Percentiles rank a stretch among this genome's conserved stretches.
These are phyloP conservation scores for Kingdonia uniflora DNA, from an alignment of 164 flowering plant species.

Conservation along the genomic window DNA sequence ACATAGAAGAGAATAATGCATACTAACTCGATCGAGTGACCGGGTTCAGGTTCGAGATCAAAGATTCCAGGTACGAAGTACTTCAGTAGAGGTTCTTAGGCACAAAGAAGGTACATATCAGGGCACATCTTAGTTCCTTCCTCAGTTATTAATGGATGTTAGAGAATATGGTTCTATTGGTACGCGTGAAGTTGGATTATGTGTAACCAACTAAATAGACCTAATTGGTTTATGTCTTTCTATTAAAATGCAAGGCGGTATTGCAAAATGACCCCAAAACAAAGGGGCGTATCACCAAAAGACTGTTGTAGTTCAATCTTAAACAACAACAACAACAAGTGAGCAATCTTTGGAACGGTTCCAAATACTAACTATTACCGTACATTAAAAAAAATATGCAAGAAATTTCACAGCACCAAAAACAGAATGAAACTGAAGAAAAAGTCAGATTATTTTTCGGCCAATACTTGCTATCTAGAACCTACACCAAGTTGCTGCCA, in stretches of 20 bases:
- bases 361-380: too few relatives aligned
- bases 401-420: background rate
- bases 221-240: too few relatives aligned
- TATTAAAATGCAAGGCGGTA: constrained; percentile 6
- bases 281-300: background rate
- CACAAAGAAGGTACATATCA: constrained; percentile 17
- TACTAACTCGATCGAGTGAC: constrained; percentile 7
- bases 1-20: constrained; percentile 5
- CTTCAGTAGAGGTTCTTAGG: constrained; percentile 16
- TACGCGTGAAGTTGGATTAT: too few relatives aligned
- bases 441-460: constrained; percentile 3
- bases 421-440: constrained; percentile 3
- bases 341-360: too few relatives aligned
- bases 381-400: too few relatives aligned
- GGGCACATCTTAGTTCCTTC: constrained; percentile 18
- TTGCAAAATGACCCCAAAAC: background rate
- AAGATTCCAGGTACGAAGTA: constrained; percentile 11
- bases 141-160: constrained; percentile 17
- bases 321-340: too few relatives aligned
- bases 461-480: constrained; percentile 11
- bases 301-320: background rate
- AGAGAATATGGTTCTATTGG: constrained; percentile 10
- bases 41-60: constrained; percentile 10
- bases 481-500: constrained; percentile 4
- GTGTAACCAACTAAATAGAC: too few relatives aligned